Conservation (phyloP, 495 filamentous ascomycete species). For the Penicillium lagena region DNA sequence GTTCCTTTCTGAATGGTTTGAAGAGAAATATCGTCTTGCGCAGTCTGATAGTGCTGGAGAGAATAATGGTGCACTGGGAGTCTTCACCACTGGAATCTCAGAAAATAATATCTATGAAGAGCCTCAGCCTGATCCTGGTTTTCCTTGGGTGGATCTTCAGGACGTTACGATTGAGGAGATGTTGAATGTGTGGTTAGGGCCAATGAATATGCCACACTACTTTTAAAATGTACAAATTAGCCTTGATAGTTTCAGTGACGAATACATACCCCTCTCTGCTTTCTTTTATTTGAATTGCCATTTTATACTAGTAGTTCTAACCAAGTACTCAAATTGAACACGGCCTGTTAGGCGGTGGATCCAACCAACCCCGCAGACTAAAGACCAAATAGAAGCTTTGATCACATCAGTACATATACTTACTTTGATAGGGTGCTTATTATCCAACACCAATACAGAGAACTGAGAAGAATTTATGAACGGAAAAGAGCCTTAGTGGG, state of each 20-base stretch:
- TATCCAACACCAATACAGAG: constrained; percentile 2
- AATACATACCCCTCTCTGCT: background rate
- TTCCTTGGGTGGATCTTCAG: constrained; percentile 8
- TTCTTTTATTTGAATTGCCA: constrained; percentile 5
- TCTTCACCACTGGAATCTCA: constrained; percentile 4
- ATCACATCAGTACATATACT: background rate
- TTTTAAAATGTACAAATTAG: background rate
- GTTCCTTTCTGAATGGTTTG: constrained; percentile 8
- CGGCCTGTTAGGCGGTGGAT: constrained; percentile 5
- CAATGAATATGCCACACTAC: constrained; percentile 3
- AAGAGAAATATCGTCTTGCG: constrained; percentile 8
- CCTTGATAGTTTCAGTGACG: background rate
- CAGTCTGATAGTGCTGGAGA: constrained; percentile 3
- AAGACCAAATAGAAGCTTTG: background rate
- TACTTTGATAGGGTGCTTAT: constrained; percentile 3
- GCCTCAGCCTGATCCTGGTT: constrained; percentile 1
- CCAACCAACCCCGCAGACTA: background rate
- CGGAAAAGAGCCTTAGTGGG: background rate
- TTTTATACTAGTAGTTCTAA: constrained; percentile 5
- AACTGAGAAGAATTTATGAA: constrained; percentile 1
- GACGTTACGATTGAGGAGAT: constrained; percentile 11
- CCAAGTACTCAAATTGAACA: background rate
- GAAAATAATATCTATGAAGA: constrained; percentile 1
- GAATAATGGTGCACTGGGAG: constrained; percentile 2
- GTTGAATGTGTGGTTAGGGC: constrained; percentile 7